Evolutionary conservation across 768 basidiomycete genomes (phyloP), one percentile per base, ranked within the genome.

Genomic region (Pleurotus citrinopileatus): DNA sequence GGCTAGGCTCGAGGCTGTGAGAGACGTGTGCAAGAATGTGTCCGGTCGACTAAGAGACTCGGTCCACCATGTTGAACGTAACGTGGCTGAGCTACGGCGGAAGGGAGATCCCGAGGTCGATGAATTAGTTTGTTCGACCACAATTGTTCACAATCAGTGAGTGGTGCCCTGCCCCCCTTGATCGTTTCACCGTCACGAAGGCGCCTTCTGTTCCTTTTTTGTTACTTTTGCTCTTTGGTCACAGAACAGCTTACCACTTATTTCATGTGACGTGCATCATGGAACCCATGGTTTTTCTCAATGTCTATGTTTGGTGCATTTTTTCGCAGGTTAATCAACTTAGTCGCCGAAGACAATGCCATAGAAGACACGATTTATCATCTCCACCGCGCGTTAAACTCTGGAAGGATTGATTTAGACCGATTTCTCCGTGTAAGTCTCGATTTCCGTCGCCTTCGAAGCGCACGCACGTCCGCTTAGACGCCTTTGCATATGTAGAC

Each of bases 351-450:
- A 69, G 97, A 98, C 69, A 94, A 94, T 63, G 94, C 96, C 1
- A 94, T 98, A 65, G 96, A 98, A 71, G 97, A 98, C 68, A 96
- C 96, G 42, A 89, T 97, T 56, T 99, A 98, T 72, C 94, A 98
- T 67, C 81, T 99, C 43, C 93, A 95, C 59, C 82, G 94, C 57
- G 96, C 94, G 0, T 76, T 99, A 58, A 97, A 97, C 65, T 76
- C 87, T 50, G 91, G 91, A 0, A 83, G 93, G 55, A 87, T 98
- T 57, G 96, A 98, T 73, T 80, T 98, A 53, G 96, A 99, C 65
- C 81, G 90, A 37, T 98, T 98, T 76, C 74, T 98, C 54, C 86
- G 93, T 73, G 94, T 91, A 64, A 66, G 85, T 77, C 46, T 48
- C 57, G 15, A 23, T 58, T 57, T 59, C 40, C 58, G 45, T 45